Conservation (phyloP, 306 rosid species). For the Vigna mungo region DNA sequence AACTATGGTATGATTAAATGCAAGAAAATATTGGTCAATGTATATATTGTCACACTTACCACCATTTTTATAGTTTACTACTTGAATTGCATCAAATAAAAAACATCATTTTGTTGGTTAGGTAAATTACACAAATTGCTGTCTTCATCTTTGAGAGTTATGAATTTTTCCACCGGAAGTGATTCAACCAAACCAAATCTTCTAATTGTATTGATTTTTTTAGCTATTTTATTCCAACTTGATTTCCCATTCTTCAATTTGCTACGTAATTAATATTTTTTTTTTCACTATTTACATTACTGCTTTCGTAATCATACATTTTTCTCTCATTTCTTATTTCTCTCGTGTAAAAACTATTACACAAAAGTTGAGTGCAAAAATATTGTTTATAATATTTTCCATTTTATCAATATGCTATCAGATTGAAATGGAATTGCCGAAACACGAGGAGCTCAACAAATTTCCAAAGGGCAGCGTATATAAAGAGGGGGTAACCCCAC, state of each 20-base stretch:
- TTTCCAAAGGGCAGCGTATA: not conserved
- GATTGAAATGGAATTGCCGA: conserved; percentile 22
- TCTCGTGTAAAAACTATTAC: not conserved
- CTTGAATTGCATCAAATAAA: not conserved
- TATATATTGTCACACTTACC: not conserved
- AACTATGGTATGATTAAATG: not conserved
- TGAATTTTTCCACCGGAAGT: not conserved
- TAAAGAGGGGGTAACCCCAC: too few species aligned
- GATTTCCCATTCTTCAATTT: not conserved
- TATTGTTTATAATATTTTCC: not conserved
- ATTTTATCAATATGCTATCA: not conserved
- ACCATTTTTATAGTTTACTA: not conserved
- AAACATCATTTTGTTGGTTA: not conserved
- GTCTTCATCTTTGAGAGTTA: not conserved
- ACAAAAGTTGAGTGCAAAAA: not conserved
- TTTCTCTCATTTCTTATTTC: not conserved
- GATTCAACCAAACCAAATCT: not conserved
- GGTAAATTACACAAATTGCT: not conserved
- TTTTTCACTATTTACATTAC: not conserved
- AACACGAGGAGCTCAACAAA: not conserved
- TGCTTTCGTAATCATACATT: not conserved
- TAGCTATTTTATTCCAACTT: not conserved
- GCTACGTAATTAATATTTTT: not conserved
- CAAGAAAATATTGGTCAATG: not conserved
- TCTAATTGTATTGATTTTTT: not conserved